These are phyloP conservation scores for Euphorbia lathyris DNA, from an alignment of 345 rosid genomes.

Conservation along the genomic window DNA sequence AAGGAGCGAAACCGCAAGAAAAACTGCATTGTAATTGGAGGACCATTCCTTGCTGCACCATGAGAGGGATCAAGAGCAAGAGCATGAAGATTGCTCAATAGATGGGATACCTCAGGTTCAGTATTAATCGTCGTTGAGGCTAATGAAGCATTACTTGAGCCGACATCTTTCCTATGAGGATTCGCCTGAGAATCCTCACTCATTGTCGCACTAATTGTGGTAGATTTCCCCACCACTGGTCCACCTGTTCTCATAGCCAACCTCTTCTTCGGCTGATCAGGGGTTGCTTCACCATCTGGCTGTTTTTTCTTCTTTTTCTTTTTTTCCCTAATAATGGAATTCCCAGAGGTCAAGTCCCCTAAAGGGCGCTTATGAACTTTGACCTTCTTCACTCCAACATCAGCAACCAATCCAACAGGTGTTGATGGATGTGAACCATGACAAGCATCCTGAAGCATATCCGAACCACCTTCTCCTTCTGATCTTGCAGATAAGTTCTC, in stretches of 20 bases:
- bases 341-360: slow-evolving; percentile 39
- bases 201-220: slow-evolving; percentile 29
- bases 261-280: slow-evolving; percentile 48
- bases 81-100: slow-evolving; percentile 64
- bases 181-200: slow-evolving; percentile 30
- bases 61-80: slow-evolving; percentile 73
- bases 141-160: slow-evolving; percentile 16
- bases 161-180: slow-evolving; percentile 42
- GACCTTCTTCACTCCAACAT: slow-evolving; percentile 44
- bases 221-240: slow-evolving; percentile 34
- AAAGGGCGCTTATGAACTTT: slow-evolving; percentile 49
- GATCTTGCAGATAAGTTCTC: slow-evolving; percentile 27
- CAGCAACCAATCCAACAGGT: slow-evolving; percentile 31
- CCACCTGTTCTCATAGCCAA: slow-evolving; percentile 44
- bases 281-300: slow-evolving; percentile 27
- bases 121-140: slow-evolving; percentile 19
- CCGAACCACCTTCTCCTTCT: slow-evolving; percentile 33
- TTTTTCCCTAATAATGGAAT: slow-evolving; percentile 34
- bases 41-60: slow-evolving; percentile 48
- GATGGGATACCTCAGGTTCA: slow-evolving; percentile 47
- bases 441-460: slow-evolving; percentile 31
- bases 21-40: slow-evolving; percentile 46
- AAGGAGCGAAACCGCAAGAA: slow-evolving; percentile 72
- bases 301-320: slow-evolving; percentile 77
- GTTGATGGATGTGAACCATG: slow-evolving; percentile 28